phyloP scores from a whole-genome alignment of 306 rosid species.

The Myrica gale region DNA sequence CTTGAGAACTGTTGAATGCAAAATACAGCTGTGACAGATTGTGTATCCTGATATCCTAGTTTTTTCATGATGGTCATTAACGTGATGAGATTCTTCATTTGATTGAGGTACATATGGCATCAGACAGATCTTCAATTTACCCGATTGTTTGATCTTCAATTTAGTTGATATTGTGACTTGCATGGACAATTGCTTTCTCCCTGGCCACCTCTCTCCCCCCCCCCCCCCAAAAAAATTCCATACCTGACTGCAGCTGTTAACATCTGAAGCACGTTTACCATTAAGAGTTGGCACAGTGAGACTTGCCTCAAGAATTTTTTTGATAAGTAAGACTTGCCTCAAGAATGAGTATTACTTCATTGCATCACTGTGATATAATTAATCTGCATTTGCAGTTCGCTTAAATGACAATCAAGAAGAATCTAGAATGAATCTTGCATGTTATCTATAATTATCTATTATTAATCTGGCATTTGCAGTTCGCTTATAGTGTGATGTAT shows the following conservation, averaged over 20 bases:
- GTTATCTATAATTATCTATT: too few relatives aligned
- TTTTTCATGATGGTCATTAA: background rate
- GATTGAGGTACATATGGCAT: constrained; percentile 14
- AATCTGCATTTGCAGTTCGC: background rate
- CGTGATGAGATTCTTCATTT: constrained; percentile 1
- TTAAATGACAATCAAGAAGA: background rate
- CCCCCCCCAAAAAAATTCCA: background rate
- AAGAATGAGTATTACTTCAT: background rate
- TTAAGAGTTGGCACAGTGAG: background rate
- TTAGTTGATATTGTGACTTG: background rate
- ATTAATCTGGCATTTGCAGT: too few relatives aligned
- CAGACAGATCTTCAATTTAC: background rate
- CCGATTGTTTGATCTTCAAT: background rate
- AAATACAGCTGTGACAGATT: background rate
- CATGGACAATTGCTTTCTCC: background rate
- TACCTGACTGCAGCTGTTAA: background rate
- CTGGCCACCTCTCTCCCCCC: background rate
- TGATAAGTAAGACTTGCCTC: too few relatives aligned
- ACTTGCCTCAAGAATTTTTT: background rate
- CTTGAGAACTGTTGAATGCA: background rate
- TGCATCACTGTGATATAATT: background rate
- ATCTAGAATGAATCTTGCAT: background rate
- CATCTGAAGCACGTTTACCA: background rate
- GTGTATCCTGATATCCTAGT: constrained; percentile 4
- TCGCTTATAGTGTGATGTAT: background rate